Evolutionary conservation across 306 rosid species (phyloP), one percentile per base, ranked within the genome.

Genomic region (Psophocarpus tetragonolobus): DNA sequence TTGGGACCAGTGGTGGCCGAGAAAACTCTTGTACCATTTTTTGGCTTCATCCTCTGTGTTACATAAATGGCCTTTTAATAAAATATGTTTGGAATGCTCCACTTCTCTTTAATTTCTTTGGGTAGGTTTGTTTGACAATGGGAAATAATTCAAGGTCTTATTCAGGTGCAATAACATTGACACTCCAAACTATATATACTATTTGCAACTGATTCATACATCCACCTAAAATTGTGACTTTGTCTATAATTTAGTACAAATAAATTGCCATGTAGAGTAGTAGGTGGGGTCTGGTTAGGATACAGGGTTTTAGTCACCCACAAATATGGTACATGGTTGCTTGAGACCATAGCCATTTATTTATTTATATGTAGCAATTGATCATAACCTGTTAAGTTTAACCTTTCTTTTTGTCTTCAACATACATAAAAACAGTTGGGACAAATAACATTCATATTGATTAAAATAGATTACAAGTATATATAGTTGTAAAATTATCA

Each of bases 1-100:
- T 78, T 85, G 91, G 86, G 88, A 84, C 88, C 86, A 77, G 68
- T 73, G 74, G 82, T 83, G 78, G 78, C 81, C 78, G 74, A 67
- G 63, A 33, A 54, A 60, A 47, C 3, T 47, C 56, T 68, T 58
- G 86, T 73, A 67, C 80, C 53, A 66, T 36, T 44, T 51, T 73
- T 83, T 78, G 81, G 78, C 57, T 39, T 74, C 78, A 78, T 23
- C 47, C 18, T 66, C 35, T 9, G 68, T 15, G 27, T 36, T 56
- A 72, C 70, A 54, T 75, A 23, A 71, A 79, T 69, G 71, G 11
- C 58, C 60, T 71, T 51, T 57, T 32, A 14, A 66, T 32, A 14
- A 66, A 66, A 66, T 66, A 66, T 21, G 53, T 24, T 41, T 3
- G 39, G 5, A 44, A 44, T 26, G 68, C 67, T 71, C 67, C 73